Base-by-base conservation (phyloP, 2,329 filamentous ascomycete species). In the Catunica adiposa region DNA sequence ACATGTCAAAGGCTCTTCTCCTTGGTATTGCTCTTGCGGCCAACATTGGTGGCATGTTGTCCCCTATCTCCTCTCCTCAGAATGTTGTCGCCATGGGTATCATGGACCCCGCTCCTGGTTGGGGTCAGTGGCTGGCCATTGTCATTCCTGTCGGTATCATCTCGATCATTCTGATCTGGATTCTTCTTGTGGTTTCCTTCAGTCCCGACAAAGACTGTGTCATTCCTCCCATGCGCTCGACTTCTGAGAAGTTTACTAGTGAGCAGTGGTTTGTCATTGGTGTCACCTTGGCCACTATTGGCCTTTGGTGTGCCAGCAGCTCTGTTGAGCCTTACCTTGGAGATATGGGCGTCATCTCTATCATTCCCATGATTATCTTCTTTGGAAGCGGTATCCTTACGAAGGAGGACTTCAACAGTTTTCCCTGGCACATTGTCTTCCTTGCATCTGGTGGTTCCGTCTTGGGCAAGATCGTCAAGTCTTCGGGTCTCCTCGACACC, bases 331-430 rank as follows among this genome's bases (percentile, higher is more conserved):
- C 76, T 59, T 71, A 90, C 0, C 96, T 98, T 64, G 92, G 92
- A 55, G 90, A 98, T 66, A 98, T 98, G 92, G 92, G 92, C 54
- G 89, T 98, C 54, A 86, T 98, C 44, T 94, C 92, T 58, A 94
- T 98, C 65, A 88, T 98, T 59, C 92, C 92, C 4, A 84, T 98
- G 53, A 85, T 94, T 2, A 75, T 96, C 44, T 98, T 98, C 76
- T 98, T 98, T 63, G 92, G 92, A 55, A 89, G 89, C 1, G 92
- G 92, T 9, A 90, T 97, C 61, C 75, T 98, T 31, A 97, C 89
- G 51, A 98, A 97, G 70, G 92, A 97, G 69, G 92, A 98, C 70
- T 98, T 98, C 67, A 98, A 98, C 74, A 98, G 98, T 69, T 98
- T 98, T 69, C 84, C 96, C 40, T 98, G 92, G 92, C 98, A 94